phyloP scores from a whole-genome alignment of 768 basidiomycete genomes.

The Gautieria morchelliformis region DNA sequence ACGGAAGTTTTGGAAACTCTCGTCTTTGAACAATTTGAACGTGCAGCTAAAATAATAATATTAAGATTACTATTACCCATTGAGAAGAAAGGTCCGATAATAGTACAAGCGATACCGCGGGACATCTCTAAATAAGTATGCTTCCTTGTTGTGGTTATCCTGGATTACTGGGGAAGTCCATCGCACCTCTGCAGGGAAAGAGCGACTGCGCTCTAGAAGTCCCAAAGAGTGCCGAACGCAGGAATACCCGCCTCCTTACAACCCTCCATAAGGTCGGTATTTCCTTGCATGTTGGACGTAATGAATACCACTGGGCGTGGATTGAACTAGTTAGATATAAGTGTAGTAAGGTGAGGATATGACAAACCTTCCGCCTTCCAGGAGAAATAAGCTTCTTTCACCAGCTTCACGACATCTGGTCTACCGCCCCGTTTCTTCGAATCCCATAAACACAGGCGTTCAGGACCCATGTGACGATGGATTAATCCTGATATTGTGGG shows the following conservation, averaged over 20 bases:
- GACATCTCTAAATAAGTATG: too few relatives aligned
- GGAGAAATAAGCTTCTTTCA: conserved; percentile 55
- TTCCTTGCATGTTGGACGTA: conserved; percentile 72
- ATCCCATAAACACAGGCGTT: conserved; percentile 71
- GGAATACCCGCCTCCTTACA: conserved; percentile 63
- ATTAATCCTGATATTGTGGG: conserved; percentile 70
- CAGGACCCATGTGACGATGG: conserved; percentile 58
- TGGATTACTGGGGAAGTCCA: too few relatives aligned
- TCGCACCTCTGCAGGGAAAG: too few relatives aligned
- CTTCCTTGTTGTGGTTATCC: too few relatives aligned
- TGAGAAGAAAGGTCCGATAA: too few relatives aligned
- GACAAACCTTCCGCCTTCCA: conserved; percentile 64
- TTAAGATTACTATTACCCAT: too few relatives aligned
- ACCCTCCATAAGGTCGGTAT: conserved; percentile 70
- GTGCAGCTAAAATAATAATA: too few relatives aligned
- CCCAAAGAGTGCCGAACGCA: conserved; percentile 30
- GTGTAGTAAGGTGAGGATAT: neutral
- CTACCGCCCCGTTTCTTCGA: conserved; percentile 60
- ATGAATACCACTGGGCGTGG: conserved; percentile 58
- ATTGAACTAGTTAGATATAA: neutral
- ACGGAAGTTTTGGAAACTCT: too few relatives aligned
- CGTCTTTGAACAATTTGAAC: too few relatives aligned
- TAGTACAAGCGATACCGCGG: too few relatives aligned
- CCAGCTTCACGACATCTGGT: conserved; percentile 67
- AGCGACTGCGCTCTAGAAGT: conserved; percentile 13